Percentiles rank a stretch among this genome's conserved stretches.
phyloP scores from a whole-genome alignment of 2,329 filamentous ascomycete genomes.

The Nemania sp. region DNA sequence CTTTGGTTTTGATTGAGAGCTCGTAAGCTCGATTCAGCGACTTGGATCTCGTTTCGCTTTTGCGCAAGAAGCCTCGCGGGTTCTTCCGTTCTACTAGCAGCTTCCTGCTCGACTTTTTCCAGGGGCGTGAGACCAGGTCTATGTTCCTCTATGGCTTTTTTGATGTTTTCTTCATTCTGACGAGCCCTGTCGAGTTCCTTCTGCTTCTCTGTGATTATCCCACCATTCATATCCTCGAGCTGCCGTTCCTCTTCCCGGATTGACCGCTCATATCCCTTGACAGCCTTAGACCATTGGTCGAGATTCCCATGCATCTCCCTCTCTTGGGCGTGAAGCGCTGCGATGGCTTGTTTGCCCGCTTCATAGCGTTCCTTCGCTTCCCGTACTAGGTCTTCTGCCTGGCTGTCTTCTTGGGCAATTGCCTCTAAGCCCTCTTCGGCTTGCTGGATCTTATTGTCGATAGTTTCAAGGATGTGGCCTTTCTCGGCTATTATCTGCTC shows the following conservation, averaged over 20 bases:
- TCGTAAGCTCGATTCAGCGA: constrained; percentile 63
- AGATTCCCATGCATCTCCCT: constrained; percentile 72
- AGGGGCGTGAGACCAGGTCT: constrained; percentile 44
- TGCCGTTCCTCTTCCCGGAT: constrained; percentile 69
- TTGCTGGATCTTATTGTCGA: constrained; percentile 59
- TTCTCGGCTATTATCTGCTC: constrained; percentile 55
- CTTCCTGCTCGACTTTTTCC: constrained; percentile 48
- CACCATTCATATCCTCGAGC: constrained; percentile 76
- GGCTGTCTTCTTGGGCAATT: constrained; percentile 60
- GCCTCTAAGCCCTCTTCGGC: constrained; percentile 56
- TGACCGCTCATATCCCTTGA: constrained; percentile 59
- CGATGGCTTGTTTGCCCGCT: constrained; percentile 64
- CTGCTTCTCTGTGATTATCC: constrained; percentile 72
- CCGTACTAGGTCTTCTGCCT: constrained; percentile 60
- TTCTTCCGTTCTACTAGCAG: constrained; percentile 46
- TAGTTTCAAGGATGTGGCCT: constrained; percentile 62
- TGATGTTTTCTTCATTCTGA: constrained; percentile 59
- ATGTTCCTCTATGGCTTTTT: constrained; percentile 45
- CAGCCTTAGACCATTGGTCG: constrained; percentile 62
- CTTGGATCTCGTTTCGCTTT: constrained; percentile 67
- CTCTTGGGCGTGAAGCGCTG: constrained; percentile 71
- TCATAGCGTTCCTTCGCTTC: constrained; percentile 66
- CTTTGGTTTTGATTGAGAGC: constrained; percentile 68
- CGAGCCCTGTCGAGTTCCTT: constrained; percentile 70
- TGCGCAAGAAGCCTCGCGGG: constrained; percentile 49